A percentile compares a stretch with the other conserved stretches of the same genome.
Evolutionary conservation across 768 basidiomycete species (phyloP).

Genomic region (Dioszegia crocea): DNA sequence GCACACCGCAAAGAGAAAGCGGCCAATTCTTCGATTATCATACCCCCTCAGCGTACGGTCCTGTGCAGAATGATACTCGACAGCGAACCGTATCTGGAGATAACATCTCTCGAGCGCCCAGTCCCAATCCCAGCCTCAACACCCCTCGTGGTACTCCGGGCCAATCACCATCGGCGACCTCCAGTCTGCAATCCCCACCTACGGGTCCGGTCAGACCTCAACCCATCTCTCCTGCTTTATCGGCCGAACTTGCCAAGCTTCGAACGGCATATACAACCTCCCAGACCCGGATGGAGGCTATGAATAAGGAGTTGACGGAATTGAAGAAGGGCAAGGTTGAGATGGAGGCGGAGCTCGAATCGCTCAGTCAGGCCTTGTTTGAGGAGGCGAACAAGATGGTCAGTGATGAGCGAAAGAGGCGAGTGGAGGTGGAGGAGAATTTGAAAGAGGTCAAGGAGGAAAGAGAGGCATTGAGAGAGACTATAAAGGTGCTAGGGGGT

Average conservation of each 20-base stretch:
- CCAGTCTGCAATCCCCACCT: neutral
- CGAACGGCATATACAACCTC: slow-evolving; percentile 27
- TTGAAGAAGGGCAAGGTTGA: slow-evolving; percentile 47
- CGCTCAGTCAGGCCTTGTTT: slow-evolving; percentile 47
- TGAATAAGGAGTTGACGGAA: slow-evolving; percentile 41
- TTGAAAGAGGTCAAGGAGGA: slow-evolving; percentile 43
- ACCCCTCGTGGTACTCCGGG: neutral
- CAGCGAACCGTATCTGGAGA: neutral
- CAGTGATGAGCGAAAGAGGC: slow-evolving; percentile 43
- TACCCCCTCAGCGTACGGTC: neutral
- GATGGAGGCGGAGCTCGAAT: slow-evolving; percentile 50
- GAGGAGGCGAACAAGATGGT: slow-evolving; percentile 52
- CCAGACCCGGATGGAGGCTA: slow-evolving; percentile 24
- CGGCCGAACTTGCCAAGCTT: slow-evolving; percentile 24
- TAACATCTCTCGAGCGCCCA: neutral
- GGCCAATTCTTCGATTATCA: slow-evolving; percentile 10
- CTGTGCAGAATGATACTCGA: neutral
- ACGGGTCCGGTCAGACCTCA: neutral
- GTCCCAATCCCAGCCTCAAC: neutral
- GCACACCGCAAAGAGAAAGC: neutral
- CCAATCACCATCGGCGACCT: neutral
- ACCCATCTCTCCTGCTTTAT: slow-evolving; percentile 2
- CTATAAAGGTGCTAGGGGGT: slow-evolving; percentile 36
- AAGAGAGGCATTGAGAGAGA: slow-evolving; percentile 31
- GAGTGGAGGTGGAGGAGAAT: slow-evolving; percentile 42